Evolutionary conservation across 164 flowering plant species (phyloP).

Genomic region (Kalanchoe fedtschenkoi): DNA sequence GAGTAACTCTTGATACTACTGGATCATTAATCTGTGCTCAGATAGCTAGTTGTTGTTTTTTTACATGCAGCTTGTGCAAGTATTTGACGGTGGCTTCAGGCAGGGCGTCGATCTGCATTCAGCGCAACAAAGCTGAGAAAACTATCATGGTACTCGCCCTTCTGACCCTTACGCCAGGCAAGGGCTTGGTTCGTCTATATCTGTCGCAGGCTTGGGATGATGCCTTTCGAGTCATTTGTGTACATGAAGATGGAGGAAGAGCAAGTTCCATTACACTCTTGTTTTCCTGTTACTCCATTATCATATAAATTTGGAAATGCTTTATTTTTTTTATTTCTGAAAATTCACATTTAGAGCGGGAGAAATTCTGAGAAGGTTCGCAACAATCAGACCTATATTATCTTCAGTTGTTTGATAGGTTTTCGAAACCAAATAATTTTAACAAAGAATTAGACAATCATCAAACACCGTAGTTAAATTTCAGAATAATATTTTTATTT

Average conservation of each 20-base stretch:
- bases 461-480: no score
- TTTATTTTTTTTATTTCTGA: no score
- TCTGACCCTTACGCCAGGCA: background rate
- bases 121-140: constrained; percentile 30
- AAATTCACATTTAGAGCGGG: no score
- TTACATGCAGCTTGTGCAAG: constrained; percentile 68
- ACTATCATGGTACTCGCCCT: constrained; percentile 48
- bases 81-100: constrained; percentile 92
- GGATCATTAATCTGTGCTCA: background rate
- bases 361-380: no score
- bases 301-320: no score
- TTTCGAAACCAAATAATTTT: no score
- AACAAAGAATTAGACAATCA: no score
- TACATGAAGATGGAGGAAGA: constrained; percentile 91
- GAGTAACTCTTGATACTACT: background rate
- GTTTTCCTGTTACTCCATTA: background rate
- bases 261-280: constrained; percentile 20
- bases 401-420: no score
- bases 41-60: background rate
- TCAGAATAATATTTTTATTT: no score
- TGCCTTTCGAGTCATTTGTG: constrained; percentile 83
- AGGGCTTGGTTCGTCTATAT: background rate
- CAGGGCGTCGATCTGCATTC: constrained; percentile 67
- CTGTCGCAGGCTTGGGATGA: constrained; percentile 75
- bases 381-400: no score